A percentile compares a stretch with the other conserved stretches of the same genome.
phyloP scores from a whole-genome alignment of 768 basidiomycete species.

The Leccinum uliginosum region DNA sequence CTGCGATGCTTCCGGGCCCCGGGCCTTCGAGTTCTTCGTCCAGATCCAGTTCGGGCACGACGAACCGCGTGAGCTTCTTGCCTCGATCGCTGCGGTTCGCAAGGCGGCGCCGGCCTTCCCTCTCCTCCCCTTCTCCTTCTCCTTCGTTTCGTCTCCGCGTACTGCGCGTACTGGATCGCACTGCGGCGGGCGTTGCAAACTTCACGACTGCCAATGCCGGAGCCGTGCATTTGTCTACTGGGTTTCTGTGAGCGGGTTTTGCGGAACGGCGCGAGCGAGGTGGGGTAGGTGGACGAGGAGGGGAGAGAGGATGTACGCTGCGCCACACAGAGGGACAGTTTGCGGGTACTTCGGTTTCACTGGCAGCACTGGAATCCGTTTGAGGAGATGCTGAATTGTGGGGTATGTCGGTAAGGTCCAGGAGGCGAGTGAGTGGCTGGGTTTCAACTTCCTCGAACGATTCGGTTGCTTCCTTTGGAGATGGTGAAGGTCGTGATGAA shows the following conservation, averaged over 20 bases:
- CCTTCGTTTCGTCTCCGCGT: neutral
- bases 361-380: neutral
- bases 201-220: neutral
- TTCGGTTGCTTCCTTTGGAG: neutral
- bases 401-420: neutral
- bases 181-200: neutral
- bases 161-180: neutral
- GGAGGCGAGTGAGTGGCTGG: neutral
- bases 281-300: constrained; percentile 8
- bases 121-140: neutral
- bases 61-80: constrained; percentile 14
- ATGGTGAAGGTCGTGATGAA: neutral
- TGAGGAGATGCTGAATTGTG: neutral
- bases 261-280: neutral
- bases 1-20: neutral
- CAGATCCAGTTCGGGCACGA: constrained; percentile 1
- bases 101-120: neutral
- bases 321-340: neutral
- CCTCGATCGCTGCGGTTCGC: neutral
- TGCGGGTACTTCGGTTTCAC: neutral
- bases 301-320: neutral
- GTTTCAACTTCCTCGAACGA: neutral
- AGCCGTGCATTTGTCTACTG: neutral
- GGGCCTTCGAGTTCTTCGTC: neutral
- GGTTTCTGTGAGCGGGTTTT: neutral